Percentiles rank a stretch among this genome's conserved stretches.
These are phyloP conservation scores for Trichoderma lentiforme DNA, from an alignment of 2,329 filamentous ascomycete species.

Conservation along the genomic window DNA sequence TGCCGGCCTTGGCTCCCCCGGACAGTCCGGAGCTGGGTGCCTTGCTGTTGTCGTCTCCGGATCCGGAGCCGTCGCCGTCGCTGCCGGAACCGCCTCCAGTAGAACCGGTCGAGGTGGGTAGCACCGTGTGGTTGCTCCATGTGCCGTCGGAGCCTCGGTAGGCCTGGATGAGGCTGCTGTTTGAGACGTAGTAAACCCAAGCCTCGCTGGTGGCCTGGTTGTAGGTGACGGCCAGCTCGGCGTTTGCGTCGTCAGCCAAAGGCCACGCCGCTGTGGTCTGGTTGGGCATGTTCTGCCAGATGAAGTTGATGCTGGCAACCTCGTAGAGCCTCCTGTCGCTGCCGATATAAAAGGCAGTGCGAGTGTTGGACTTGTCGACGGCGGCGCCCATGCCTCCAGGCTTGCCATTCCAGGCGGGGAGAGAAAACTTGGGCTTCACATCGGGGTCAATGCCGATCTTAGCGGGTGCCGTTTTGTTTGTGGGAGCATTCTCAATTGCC, in stretches of 20 bases:
- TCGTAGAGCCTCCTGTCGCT: not conserved
- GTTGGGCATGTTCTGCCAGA: not conserved
- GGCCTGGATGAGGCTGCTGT: not conserved
- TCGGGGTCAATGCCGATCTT: not conserved
- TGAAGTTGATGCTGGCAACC: not conserved
- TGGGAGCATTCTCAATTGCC: not conserved
- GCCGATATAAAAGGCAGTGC: conserved; percentile 9
- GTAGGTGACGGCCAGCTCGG: not conserved
- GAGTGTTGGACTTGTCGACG: not conserved
- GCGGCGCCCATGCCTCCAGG: not conserved
- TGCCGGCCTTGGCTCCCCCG: conserved; percentile 9
- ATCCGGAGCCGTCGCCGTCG: not conserved
- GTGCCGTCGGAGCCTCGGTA: not conserved
- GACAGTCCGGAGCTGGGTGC: not conserved
- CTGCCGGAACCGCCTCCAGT: not conserved
- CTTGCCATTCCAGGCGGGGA: not conserved
- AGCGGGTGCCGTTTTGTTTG: not conserved
- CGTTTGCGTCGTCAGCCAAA: not conserved
- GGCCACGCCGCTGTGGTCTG: not conserved
- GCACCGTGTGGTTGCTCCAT: not conserved
- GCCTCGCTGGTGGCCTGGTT: not conserved
- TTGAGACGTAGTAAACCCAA: conserved; percentile 8
- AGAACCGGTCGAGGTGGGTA: not conserved
- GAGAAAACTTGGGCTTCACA: not conserved
- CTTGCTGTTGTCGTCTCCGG: not conserved